Percentiles rank a stretch among this genome's conserved stretches.
Conservation (phyloP, 805 yeast genomes). For the Wickerhamomyces xylosicus region DNA sequence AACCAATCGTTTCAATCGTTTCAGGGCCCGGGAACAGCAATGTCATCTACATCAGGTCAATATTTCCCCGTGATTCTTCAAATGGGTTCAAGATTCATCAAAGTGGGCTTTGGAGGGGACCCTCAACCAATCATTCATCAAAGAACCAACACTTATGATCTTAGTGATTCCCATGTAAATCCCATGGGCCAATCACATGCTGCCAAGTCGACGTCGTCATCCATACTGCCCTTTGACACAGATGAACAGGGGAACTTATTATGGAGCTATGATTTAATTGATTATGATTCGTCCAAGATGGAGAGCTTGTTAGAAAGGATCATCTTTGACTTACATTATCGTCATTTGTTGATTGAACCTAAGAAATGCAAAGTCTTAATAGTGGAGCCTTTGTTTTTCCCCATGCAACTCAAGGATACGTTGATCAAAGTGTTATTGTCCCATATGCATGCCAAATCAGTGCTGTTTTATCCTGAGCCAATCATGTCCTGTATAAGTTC, state of each 20-base stretch:
- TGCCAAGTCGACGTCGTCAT: neutral
- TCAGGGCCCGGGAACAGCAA: no score
- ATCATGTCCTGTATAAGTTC: constrained; percentile 24
- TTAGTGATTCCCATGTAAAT: constrained; percentile 1
- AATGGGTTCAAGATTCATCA: constrained; percentile 24
- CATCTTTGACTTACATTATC: constrained; percentile 19
- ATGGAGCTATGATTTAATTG: constrained; percentile 15
- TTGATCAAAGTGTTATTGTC: constrained; percentile 18
- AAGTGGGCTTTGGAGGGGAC: constrained; percentile 29
- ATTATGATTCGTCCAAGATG: constrained; percentile 4
- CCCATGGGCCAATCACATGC: constrained; percentile 1
- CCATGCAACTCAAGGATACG: constrained; percentile 17
- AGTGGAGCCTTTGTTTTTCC: constrained; percentile 22
- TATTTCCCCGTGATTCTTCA: constrained; percentile 20
- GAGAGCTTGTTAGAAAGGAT: constrained; percentile 19
- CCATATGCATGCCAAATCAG: constrained; percentile 22
- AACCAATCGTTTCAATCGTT: no score
- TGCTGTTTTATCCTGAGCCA: constrained; percentile 24
- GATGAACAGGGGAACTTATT: constrained; percentile 7
- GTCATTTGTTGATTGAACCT: constrained; percentile 18
- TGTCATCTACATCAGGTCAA: no score
- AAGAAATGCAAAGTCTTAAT: constrained; percentile 24
- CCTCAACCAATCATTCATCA: constrained; percentile 9
- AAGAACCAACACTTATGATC: constrained; percentile 11
- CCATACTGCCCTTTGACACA: neutral